These are phyloP conservation scores for Talaromyces sp. DNA, from an alignment of 2,329 filamentous ascomycete species.

Conservation along the genomic window DNA sequence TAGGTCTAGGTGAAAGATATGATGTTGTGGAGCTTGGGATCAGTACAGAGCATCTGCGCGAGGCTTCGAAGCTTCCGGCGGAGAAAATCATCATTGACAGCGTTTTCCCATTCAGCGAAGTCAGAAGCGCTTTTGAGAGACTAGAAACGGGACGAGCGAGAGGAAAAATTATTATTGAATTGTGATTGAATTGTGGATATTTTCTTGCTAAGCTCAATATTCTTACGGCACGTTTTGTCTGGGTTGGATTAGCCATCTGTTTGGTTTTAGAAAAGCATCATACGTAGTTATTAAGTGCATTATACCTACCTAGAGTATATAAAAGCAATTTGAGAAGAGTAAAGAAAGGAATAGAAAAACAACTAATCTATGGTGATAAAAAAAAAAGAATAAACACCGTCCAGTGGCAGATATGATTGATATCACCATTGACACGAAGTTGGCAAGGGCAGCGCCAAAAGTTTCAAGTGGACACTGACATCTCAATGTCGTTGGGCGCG, in stretches of 20 bases:
- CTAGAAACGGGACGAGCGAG: background rate
- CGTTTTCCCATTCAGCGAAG: background rate
- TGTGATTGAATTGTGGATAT: background rate
- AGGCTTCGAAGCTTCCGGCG: background rate
- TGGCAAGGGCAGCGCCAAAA: background rate
- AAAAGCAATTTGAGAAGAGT: background rate
- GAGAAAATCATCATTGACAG: constrained; percentile 1
- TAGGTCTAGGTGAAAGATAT: background rate
- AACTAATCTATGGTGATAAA: background rate
- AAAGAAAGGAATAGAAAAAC: background rate
- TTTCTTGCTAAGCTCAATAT: background rate
- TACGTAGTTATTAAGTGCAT: no score
- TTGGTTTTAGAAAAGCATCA: no score
- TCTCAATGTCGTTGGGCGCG: background rate
- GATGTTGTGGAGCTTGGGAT: background rate
- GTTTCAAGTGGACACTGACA: background rate
- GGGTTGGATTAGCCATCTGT: no score
- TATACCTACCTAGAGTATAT: no score
- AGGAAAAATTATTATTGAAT: background rate
- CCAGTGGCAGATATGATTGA: background rate
- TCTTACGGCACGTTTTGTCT: no score
- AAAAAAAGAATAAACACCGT: background rate
- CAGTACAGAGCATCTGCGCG: background rate
- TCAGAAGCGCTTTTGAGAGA: background rate
- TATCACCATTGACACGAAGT: background rate